A percentile compares a stretch with the other conserved stretches of the same genome.
phyloP scores from a whole-genome alignment of 495 filamentous ascomycete species.

The Annulohypoxylon stygium region DNA sequence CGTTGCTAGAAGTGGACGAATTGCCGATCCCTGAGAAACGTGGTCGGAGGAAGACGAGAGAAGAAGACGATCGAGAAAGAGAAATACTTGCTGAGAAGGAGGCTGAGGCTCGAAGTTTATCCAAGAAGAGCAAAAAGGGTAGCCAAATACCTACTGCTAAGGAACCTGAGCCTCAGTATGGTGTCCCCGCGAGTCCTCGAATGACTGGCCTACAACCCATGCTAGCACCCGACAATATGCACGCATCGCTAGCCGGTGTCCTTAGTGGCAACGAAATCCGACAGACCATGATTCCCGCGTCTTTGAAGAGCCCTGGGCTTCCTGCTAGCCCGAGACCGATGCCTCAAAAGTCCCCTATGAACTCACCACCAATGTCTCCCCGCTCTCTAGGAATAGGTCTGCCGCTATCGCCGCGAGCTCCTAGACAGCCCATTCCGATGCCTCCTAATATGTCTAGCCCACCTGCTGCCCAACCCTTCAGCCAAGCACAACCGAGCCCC shows the following conservation, averaged over 20 bases:
- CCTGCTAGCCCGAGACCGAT: slow-evolving; percentile 91
- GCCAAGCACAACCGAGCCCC: slow-evolving; percentile 49
- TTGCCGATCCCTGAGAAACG: slow-evolving; percentile 68
- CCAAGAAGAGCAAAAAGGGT: slow-evolving; percentile 72
- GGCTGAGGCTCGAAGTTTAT: slow-evolving; percentile 72
- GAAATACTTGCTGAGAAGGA: slow-evolving; percentile 75
- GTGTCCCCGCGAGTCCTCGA: slow-evolving; percentile 52
- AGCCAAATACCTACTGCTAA: slow-evolving; percentile 57
- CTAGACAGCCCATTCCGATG: slow-evolving; percentile 73
- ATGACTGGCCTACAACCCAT: slow-evolving; percentile 41
- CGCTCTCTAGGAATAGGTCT: slow-evolving; percentile 64
- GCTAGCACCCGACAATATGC: slow-evolving; percentile 46
- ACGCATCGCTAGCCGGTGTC: slow-evolving; percentile 65
- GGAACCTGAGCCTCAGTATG: slow-evolving; percentile 32
- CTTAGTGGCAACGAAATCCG: slow-evolving; percentile 55
- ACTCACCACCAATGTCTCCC: slow-evolving; percentile 77
- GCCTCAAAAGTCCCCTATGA: slow-evolving; percentile 77
- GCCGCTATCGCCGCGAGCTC: slow-evolving; percentile 79
- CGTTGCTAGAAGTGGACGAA: slow-evolving; percentile 76
- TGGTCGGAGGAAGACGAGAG: slow-evolving; percentile 86
- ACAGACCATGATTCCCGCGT: slow-evolving; percentile 62
- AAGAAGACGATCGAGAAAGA: slow-evolving; percentile 86
- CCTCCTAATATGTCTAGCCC: slow-evolving; percentile 71
- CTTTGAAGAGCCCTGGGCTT: slow-evolving; percentile 83
- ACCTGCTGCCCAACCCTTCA: slow-evolving; percentile 56